Evolutionary conservation across 176 grass and related monocot genomes (phyloP), one percentile per base, ranked within the genome.

Genomic region (Rhipidocladum racemiflorum): DNA sequence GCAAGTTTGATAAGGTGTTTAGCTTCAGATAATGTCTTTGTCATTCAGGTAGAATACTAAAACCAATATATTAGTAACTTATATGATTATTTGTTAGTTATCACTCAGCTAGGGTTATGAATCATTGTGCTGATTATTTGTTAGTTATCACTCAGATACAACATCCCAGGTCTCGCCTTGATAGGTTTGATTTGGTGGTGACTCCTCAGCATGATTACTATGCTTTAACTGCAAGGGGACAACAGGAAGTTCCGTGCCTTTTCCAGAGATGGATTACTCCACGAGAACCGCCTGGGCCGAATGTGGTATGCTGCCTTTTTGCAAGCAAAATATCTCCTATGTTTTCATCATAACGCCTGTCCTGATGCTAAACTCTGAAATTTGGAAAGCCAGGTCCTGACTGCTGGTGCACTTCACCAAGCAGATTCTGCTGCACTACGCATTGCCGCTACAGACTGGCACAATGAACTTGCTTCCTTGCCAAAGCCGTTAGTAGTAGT

Each of bases 201-300:
- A 95, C 92, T 77, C 92, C 96, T 76, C 86, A 63, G 53, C 96
- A 95, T 90, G 96, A 95, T 85, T 98, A 90, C 75, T 91, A 95
- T 82, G 88, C 92, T 86, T 86, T 98, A 48, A 98, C 96, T 57
- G 84, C 89, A 43, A 95, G 70, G 77, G 92, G 96, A 69, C 90
- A 91, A 54, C 64, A 84, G 64, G 96, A 95, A 82, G 83, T 88
- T 29, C 90, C 90, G 23, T 24, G 67, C 4, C 75, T 91, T 88
- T 40, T 93, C 51, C 75, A 83, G 65, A 87, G 89, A 89, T 98
- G 88, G 84, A 84, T 98, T 43, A 95, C 92, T 87, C 87, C 90
- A 76, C 61, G 76, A 85, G 89, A 98, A 93, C 90, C 89, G 42
- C 96, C 96, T 59, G 90, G 92, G 32, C 78, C 62, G 43, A 98